These are phyloP conservation scores for Acorus gramineus DNA, from an alignment of 106 monocot species.

Conservation along the genomic window DNA sequence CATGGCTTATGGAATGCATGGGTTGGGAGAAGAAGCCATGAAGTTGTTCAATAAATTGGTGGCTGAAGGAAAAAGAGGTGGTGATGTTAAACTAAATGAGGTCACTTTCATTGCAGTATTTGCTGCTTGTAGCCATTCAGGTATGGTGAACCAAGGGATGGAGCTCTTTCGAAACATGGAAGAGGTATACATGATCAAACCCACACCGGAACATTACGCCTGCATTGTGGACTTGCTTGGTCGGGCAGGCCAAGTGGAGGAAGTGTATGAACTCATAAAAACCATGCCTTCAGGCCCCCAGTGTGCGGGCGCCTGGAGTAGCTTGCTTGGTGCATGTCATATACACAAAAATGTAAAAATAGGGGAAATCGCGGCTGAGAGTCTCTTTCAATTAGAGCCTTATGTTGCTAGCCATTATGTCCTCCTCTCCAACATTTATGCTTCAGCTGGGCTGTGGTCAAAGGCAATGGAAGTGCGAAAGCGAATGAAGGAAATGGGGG, in stretches of 20 bases:
- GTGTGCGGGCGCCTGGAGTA: constrained; percentile 18
- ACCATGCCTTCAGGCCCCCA: constrained; percentile 21
- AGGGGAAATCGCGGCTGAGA: constrained; percentile 20
- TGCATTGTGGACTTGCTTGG: constrained; percentile 52
- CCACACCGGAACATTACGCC: constrained; percentile 26
- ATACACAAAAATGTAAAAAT: constrained; percentile 27
- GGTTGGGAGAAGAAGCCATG: constrained; percentile 28
- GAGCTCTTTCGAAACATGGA: constrained; percentile 32
- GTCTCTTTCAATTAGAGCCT: constrained; percentile 22
- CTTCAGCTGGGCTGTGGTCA: constrained; percentile 20
- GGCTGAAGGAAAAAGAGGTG: constrained; percentile 6
- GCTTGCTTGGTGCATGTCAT: constrained; percentile 36
- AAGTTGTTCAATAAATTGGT: constrained; percentile 31
- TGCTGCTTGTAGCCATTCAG: constrained; percentile 35
- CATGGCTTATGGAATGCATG: constrained; percentile 37
- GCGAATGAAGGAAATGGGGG: constrained; percentile 21
- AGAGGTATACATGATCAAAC: constrained; percentile 21
- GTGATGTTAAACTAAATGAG: constrained; percentile 20
- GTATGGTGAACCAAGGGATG: constrained; percentile 24
- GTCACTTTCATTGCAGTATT: constrained; percentile 32
- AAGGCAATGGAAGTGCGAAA: constrained; percentile 28
- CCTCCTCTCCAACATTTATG: constrained; percentile 40
- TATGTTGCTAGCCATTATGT: constrained; percentile 33
- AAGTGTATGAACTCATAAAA: constrained; percentile 25
- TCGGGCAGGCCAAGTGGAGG: constrained; percentile 29